phyloP scores from a whole-genome alignment of 768 basidiomycete species.

The Sistotremastrum niveocremeum region DNA sequence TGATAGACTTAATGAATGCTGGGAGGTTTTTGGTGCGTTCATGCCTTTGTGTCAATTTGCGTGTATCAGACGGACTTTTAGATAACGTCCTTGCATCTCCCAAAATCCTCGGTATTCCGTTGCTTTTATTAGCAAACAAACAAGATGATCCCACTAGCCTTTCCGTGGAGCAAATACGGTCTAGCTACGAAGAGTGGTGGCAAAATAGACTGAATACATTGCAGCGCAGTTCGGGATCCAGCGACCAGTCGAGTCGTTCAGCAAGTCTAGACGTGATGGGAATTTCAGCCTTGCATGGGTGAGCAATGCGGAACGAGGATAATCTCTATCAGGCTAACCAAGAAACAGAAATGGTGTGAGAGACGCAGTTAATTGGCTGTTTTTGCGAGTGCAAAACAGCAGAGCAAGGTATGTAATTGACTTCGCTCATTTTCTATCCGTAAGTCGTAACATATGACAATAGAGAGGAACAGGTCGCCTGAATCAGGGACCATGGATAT shows the following conservation, averaged over 20 bases:
- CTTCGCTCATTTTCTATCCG: neutral
- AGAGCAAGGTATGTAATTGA: slow-evolving; percentile 30
- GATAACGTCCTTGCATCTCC: slow-evolving; percentile 82
- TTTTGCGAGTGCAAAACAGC: slow-evolving; percentile 86
- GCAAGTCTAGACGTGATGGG: slow-evolving; percentile 85
- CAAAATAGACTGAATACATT: slow-evolving; percentile 61
- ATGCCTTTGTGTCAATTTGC: neutral
- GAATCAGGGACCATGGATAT: no score
- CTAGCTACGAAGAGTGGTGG: slow-evolving; percentile 81
- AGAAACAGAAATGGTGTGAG: slow-evolving; percentile 65
- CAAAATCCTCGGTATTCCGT: slow-evolving; percentile 79
- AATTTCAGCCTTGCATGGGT: slow-evolving; percentile 86
- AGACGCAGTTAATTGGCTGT: slow-evolving; percentile 89
- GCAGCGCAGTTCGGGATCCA: slow-evolving; percentile 29
- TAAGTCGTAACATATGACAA: no score
- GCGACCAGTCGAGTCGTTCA: slow-evolving; percentile 34
- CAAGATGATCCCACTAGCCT: slow-evolving; percentile 75
- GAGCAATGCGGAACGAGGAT: slow-evolving; percentile 10
- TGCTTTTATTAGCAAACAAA: slow-evolving; percentile 91
- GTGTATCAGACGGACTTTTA: slow-evolving; percentile 19
- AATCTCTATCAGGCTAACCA: neutral
- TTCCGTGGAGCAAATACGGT: slow-evolving; percentile 81
- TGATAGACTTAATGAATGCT: slow-evolving; percentile 82
- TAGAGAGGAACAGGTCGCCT: no score
- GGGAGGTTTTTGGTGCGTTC: slow-evolving; percentile 88